Evolutionary conservation across 306 rosid genomes (phyloP), one percentile per base, ranked within the genome.

Genomic region (Rosa persica): DNA sequence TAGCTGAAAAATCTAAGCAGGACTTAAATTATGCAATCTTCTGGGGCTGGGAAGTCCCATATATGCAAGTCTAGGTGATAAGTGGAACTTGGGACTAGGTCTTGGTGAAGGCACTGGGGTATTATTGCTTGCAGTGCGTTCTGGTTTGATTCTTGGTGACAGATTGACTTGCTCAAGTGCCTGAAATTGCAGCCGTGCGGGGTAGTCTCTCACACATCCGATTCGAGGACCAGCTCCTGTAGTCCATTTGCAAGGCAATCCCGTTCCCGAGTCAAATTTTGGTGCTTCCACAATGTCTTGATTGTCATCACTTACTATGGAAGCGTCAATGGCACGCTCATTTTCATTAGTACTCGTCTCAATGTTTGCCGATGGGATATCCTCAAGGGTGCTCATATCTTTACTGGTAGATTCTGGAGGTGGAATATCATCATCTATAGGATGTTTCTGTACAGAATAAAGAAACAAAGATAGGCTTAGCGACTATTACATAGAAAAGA

Each of bases 91-190:
- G 65, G 93, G 92, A 85, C 89, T 86, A 8, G 93, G 93, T 39
- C 97, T 91, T 47, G 96, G 90, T 1, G 97, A 90, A 19, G 97
- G 98, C 11, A 89, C 85, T 2, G 97, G 93, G 19, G 74, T 67
- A 25, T 23, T 36, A 30, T 54, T 86, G 38, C 43, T 20, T 20
- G 65, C 70, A 73, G 67, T 57, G 75, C 67, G 51, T 83, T 67
- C 87, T 20, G 25, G 44, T 74, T 40, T 83, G 82, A 73, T 79
- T 47, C 87, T 88, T 0, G 96, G 96, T 8, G 97, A 92, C 10
- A 90, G 79, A 62, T 90, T 84, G 48, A 93, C 88, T 10, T 91
- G 91, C 81, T 88, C 90, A 83, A 94, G 87, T 64, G 97, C 98
- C 82, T 80, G 81, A 76, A 68, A 75, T 83, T 89, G 97, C 42